A percentile compares a stretch with the other conserved stretches of the same genome.
These are phyloP conservation scores for Kalanchoe fedtschenkoi DNA, from an alignment of 164 flowering plant species.

Conservation along the genomic window DNA sequence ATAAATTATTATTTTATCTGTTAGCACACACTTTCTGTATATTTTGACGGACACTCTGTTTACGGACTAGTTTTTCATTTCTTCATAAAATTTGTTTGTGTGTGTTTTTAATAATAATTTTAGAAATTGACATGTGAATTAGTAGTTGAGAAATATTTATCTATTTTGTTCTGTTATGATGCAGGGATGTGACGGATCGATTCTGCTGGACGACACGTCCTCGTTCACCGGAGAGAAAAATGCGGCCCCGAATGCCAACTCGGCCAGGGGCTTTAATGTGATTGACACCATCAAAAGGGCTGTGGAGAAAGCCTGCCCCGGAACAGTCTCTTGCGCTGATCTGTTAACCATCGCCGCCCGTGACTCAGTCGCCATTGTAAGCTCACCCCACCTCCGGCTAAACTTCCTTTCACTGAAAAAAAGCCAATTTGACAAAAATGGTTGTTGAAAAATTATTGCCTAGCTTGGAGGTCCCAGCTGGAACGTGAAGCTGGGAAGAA, in stretches of 20 bases:
- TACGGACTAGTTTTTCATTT: too few relatives aligned
- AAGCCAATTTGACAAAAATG: neutral
- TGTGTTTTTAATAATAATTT: too few relatives aligned
- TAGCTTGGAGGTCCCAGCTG: slow-evolving; percentile 70
- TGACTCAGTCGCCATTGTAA: slow-evolving; percentile 43
- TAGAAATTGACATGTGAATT: too few relatives aligned
- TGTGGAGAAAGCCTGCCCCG: slow-evolving; percentile 51
- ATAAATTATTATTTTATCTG: too few relatives aligned
- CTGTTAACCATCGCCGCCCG: slow-evolving; percentile 47
- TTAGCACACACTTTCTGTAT: too few relatives aligned
- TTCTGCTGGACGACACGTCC: slow-evolving; percentile 53
- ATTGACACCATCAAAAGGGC: slow-evolving; percentile 45
- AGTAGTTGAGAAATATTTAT: too few relatives aligned
- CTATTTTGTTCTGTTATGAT: neutral
- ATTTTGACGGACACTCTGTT: too few relatives aligned
- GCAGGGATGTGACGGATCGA: slow-evolving; percentile 68
- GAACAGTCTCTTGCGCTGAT: slow-evolving; percentile 65
- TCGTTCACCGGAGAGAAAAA: slow-evolving; percentile 46
- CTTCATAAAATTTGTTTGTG: too few relatives aligned
- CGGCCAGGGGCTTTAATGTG: slow-evolving; percentile 49
- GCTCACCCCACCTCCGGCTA: too few relatives aligned
- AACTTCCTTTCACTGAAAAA: neutral
- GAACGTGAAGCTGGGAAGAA: slow-evolving; percentile 62
- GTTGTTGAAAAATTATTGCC: neutral
- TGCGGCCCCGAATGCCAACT: slow-evolving; percentile 40